Evolutionary conservation across 768 basidiomycete species (phyloP).

Genomic region (Dictyophora rubrovolvata): DNA sequence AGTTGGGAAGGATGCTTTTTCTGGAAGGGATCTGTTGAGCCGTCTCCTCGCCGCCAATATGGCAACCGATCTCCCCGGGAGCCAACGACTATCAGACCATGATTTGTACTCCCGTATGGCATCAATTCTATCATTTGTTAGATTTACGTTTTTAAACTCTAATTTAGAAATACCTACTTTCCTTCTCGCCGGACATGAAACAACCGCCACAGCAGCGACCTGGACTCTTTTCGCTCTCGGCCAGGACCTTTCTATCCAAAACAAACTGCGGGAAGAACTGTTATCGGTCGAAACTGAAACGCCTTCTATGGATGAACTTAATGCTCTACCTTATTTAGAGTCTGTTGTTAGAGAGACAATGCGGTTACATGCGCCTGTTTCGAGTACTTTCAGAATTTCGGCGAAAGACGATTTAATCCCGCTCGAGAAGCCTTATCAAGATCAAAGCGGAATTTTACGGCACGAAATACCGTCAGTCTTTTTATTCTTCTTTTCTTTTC

Average conservation of each 20-base stretch:
- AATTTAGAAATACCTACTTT: constrained; percentile 50
- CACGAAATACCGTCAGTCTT: constrained; percentile 22
- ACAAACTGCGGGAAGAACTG: constrained; percentile 49
- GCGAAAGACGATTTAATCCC: constrained; percentile 46
- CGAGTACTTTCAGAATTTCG: constrained; percentile 32
- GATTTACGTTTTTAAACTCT: background rate
- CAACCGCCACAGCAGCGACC: constrained; percentile 35
- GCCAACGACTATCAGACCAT: constrained; percentile 46
- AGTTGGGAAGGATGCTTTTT: constrained; percentile 11
- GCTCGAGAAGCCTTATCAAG: constrained; percentile 34
- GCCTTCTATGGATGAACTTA: constrained; percentile 62
- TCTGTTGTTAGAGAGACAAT: constrained; percentile 52
- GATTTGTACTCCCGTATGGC: constrained; percentile 49
- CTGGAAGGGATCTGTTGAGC: constrained; percentile 46
- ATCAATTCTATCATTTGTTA: background rate
- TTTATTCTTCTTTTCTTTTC: background rate
- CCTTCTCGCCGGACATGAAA: constrained; percentile 50
- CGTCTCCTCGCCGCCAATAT: constrained; percentile 56
- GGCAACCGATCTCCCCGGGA: constrained; percentile 44
- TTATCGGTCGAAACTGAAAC: constrained; percentile 39
- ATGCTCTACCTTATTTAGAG: constrained; percentile 61
- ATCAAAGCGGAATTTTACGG: constrained; percentile 30
- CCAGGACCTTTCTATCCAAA: constrained; percentile 37
- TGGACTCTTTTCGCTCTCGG: constrained; percentile 55
- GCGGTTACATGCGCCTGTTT: constrained; percentile 44